Evolutionary conservation across 1,284 basidiomycete species (phyloP).

Genomic region (Psilocybe mexicana): DNA sequence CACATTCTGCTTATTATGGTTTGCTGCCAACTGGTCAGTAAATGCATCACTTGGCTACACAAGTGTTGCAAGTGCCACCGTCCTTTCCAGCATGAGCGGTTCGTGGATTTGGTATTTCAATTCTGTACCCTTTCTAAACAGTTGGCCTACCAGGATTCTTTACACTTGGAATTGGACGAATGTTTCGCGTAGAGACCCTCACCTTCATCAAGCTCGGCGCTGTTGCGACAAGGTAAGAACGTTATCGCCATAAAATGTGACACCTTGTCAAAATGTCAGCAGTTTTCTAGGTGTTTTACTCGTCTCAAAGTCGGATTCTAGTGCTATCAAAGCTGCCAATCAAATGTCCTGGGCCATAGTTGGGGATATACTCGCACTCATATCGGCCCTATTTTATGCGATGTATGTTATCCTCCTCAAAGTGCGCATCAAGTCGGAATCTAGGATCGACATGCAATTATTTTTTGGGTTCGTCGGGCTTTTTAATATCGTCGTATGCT

Average conservation of each 20-base stretch:
- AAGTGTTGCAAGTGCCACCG: constrained; percentile 88
- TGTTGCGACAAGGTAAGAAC: constrained; percentile 73
- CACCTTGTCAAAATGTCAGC: neutral
- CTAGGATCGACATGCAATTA: constrained; percentile 88
- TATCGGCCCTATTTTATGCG: constrained; percentile 88
- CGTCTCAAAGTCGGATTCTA: constrained; percentile 81
- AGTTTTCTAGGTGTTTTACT: constrained; percentile 87
- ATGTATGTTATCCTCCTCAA: constrained; percentile 93
- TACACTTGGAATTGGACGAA: constrained; percentile 84
- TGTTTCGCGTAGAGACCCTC: constrained; percentile 83
- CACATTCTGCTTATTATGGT: constrained; percentile 86
- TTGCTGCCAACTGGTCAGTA: constrained; percentile 88
- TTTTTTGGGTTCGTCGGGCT: constrained; percentile 94
- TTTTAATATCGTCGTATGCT: constrained; percentile 82
- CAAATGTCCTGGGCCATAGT: constrained; percentile 40
- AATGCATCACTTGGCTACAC: constrained; percentile 85
- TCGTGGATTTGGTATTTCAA: constrained; percentile 30
- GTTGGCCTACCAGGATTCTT: constrained; percentile 79
- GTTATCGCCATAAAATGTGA: neutral
- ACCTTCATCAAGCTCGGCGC: constrained; percentile 78
- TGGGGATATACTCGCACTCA: constrained; percentile 80
- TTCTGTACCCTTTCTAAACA: neutral
- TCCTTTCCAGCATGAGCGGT: constrained; percentile 89
- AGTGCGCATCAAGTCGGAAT: constrained; percentile 80
- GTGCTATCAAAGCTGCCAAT: neutral